Base-by-base conservation (phyloP, 1,284 basidiomycete genomes). In the Pseudozyma sp. region DNA sequence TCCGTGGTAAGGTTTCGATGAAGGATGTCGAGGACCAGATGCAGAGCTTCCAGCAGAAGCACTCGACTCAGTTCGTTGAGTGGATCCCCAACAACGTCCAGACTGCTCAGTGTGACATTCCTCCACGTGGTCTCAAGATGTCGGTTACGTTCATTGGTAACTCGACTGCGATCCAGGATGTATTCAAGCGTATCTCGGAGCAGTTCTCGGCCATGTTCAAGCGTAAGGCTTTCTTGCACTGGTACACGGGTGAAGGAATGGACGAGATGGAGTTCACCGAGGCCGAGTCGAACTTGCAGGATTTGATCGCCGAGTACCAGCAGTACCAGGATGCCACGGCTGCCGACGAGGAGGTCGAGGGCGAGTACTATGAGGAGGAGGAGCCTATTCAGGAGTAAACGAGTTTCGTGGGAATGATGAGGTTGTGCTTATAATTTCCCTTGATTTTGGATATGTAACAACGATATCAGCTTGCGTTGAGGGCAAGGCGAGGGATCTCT, bases 21-120 rank as follows among this genome's bases (percentile, higher is more conserved):
- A 53, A 71, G 92, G 92, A 84, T 52, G 85, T 85, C 43, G 85
- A 85, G 73, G 70, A 80, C 44, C 79, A 83, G 70, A 85, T 85
- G 83, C 79, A 78, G 57, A 72, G 63, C 52, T 75, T 83, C 51
- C 84, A 85, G 79, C 68, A 76, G 60, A 80, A 83, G 76, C 76
- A 83, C 63, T 76, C 82, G 40, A 61, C 64, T 25, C 75, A 77
- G 52, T 85, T 84, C 44, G 80, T 85, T 53, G 84, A 85, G 74
- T 85, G 85, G 85, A 84, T 85, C 60, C 85, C 85, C 44, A 81
- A 85, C 69, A 84, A 83, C 43, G 80, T 85, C 12, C 76, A 79
- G 69, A 85, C 83, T 18, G 80, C 83, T 35, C 78, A 83, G 54
- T 85, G 84, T 68, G 79, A 83, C 66, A 79, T 85, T 49, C 72